phyloP scores from a whole-genome alignment of 495 filamentous ascomycete species.

The Hypoxylon rickii region DNA sequence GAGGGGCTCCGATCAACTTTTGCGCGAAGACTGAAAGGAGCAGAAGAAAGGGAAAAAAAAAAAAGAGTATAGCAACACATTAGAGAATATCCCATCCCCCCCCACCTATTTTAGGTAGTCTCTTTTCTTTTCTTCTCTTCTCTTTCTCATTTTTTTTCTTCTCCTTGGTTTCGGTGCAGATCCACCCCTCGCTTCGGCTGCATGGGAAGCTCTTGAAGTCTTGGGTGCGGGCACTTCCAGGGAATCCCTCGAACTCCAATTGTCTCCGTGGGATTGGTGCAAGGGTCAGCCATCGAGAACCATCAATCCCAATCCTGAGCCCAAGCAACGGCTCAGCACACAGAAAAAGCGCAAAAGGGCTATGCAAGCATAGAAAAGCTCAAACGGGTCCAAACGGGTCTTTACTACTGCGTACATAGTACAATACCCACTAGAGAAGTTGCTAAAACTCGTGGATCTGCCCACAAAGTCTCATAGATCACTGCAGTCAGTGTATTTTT shows the following conservation, averaged over 20 bases:
- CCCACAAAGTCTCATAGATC: conserved; percentile 27
- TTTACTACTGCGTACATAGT: too few relatives aligned
- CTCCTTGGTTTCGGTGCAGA: conserved; percentile 38
- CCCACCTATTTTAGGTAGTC: conserved; percentile 11
- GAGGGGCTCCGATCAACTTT: too few relatives aligned
- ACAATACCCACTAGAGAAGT: conserved; percentile 13
- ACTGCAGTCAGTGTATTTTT: too few relatives aligned
- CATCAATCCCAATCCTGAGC: conserved; percentile 28
- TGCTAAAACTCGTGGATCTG: conserved; percentile 27
- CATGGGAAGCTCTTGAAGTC: conserved; percentile 30
- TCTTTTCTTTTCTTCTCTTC: too few relatives aligned
- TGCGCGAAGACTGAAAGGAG: too few relatives aligned
- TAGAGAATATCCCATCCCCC: too few relatives aligned
- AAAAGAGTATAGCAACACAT: too few relatives aligned
- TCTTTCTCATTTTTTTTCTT: too few relatives aligned
- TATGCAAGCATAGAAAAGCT: too few relatives aligned
- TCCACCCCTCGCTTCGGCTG: conserved; percentile 40
- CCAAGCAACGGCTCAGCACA: not conserved
- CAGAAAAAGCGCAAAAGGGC: too few relatives aligned
- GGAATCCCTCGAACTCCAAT: conserved; percentile 31
- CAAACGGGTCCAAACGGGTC: too few relatives aligned
- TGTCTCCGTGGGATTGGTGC: conserved; percentile 32
- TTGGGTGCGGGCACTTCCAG: conserved; percentile 31
- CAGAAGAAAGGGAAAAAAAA: too few relatives aligned
- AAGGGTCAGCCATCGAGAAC: conserved; percentile 24